Base-by-base conservation (phyloP, 2,329 filamentous ascomycete genomes). In the Pseudonectria foliicola region DNA sequence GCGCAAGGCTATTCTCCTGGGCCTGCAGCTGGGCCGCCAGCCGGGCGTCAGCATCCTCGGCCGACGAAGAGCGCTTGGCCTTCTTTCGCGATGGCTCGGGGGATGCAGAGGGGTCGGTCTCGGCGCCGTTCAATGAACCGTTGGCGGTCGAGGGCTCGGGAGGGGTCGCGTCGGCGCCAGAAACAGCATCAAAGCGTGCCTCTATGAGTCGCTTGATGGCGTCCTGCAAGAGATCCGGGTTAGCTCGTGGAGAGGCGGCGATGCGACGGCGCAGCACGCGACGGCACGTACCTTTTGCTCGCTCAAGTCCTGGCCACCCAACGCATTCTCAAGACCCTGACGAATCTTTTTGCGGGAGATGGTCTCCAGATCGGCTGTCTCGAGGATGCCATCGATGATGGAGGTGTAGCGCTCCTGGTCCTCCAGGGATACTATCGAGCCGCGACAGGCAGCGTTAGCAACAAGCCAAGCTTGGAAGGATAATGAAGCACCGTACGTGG, bases 1-100 rank as follows among this genome's bases (percentile, higher is more conserved):
- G 70, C 3, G 66, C 68, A 32, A 74, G 64, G 40, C 77, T 72
- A 60, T 96, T 94, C 64, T 95, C 87, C 60, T 96, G 85, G 0
- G 88, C 90, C 62, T 98, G 92, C 25, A 98, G 70, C 58, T 83
- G 78, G 12, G 88, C 88, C 1, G 92, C 92, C 42, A 90, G 77
- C 29, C 83, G 79, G 24, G 90, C 92, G 61, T 98, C 92, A 23
- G 85, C 82, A 45, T 94, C 86, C 46, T 77, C 73, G 7, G 64
- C 65, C 25, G 68, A 63, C 11, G 66, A 67, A 18, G 77, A 72
- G 28, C 75, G 73, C 55, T 80, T 80, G 38, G 82, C 82, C 63
- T 86, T 87, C 57, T 81, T 85, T 44, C 66, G 68, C 2, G 64
- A 62, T 2, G 70, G 70, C 25, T 67, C 64, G 6, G 60, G 59